Evolutionary conservation across 2,329 filamentous ascomycete species (phyloP).

Genomic region (Aspergillus fumigatiaffinis): DNA sequence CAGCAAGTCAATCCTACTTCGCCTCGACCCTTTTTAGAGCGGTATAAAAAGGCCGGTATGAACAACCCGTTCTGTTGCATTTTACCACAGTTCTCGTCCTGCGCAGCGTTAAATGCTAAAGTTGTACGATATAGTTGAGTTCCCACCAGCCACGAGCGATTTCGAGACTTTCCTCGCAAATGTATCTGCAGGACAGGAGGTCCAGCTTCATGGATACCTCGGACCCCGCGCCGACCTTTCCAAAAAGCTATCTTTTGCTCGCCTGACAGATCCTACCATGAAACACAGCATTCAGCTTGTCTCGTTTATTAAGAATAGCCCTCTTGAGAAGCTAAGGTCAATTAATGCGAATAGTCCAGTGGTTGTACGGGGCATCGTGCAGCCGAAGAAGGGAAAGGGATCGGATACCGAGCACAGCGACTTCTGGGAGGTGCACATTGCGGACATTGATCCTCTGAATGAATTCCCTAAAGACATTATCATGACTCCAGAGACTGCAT

Average conservation of each 20-base stretch:
- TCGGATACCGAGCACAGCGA: conserved; percentile 28
- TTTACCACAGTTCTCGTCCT: neutral
- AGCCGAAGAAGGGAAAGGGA: conserved; percentile 34
- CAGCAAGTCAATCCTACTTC: conserved; percentile 8
- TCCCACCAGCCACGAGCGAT: conserved; percentile 43
- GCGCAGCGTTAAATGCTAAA: neutral
- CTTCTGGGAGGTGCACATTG: conserved; percentile 57
- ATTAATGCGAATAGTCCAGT: conserved; percentile 53
- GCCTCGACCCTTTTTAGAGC: conserved; percentile 31
- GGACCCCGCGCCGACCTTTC: conserved; percentile 64
- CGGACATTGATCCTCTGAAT: conserved; percentile 65
- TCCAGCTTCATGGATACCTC: conserved; percentile 68
- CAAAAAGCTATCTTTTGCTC: conserved; percentile 67
- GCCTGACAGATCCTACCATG: conserved; percentile 47
- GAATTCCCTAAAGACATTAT: conserved; percentile 71
- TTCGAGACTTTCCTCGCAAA: conserved; percentile 33
- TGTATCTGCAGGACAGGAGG: conserved; percentile 33
- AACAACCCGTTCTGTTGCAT: conserved; percentile 5
- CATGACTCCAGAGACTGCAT: conserved; percentile 68
- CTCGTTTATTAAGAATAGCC: conserved; percentile 37
- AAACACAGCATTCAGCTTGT: conserved; percentile 48
- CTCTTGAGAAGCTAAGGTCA: conserved; percentile 40
- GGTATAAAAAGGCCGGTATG: conserved; percentile 46
- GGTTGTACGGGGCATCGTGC: conserved; percentile 48
- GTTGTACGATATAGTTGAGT: conserved; percentile 38